Evolutionary conservation across 345 rosid genomes (phyloP).

Genomic region (Eutrema japonicum): DNA sequence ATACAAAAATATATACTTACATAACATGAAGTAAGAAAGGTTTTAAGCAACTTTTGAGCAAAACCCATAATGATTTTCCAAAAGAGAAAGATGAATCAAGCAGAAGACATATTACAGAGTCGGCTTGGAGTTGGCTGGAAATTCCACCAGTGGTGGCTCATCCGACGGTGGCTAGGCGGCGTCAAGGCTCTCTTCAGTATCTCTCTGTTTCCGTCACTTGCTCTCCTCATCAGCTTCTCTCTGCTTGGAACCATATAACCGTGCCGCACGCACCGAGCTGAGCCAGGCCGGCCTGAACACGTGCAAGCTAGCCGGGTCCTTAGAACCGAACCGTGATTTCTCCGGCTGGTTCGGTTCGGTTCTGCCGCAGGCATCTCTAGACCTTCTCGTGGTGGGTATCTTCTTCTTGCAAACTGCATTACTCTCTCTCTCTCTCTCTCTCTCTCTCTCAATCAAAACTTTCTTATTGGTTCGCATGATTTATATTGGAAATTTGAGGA

Average conservation of each 20-base stretch:
- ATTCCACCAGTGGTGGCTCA: conserved; percentile 48
- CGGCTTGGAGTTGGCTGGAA: conserved; percentile 60
- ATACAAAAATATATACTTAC: conserved; percentile 10
- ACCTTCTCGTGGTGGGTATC: conserved; percentile 20
- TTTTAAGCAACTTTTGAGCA: conserved; percentile 5
- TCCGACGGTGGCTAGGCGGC: conserved; percentile 44
- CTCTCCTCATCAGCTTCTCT: conserved; percentile 38
- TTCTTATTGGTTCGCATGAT: conserved; percentile 21
- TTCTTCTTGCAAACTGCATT: conserved; percentile 27
- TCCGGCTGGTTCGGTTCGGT: conserved; percentile 21
- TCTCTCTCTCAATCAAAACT: neutral
- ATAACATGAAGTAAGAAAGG: neutral
- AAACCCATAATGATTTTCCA: neutral
- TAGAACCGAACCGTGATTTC: conserved; percentile 5
- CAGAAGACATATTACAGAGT: conserved; percentile 52
- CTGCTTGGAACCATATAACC: conserved; percentile 49
- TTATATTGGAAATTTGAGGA: conserved; percentile 7
- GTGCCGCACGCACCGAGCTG: conserved; percentile 36
- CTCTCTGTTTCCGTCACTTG: conserved; percentile 40
- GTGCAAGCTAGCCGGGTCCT: conserved; percentile 24
- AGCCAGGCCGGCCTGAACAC: conserved; percentile 35
- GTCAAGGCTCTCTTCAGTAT: conserved; percentile 50
- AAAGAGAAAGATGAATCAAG: conserved; percentile 26
- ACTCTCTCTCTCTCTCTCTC: conserved; percentile 4
- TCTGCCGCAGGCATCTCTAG: conserved; percentile 16